Percentiles rank a stretch among this genome's conserved stretches.
Conservation (phyloP, 2,329 filamentous ascomycete species). For the Aurifilum marmelostoma region DNA sequence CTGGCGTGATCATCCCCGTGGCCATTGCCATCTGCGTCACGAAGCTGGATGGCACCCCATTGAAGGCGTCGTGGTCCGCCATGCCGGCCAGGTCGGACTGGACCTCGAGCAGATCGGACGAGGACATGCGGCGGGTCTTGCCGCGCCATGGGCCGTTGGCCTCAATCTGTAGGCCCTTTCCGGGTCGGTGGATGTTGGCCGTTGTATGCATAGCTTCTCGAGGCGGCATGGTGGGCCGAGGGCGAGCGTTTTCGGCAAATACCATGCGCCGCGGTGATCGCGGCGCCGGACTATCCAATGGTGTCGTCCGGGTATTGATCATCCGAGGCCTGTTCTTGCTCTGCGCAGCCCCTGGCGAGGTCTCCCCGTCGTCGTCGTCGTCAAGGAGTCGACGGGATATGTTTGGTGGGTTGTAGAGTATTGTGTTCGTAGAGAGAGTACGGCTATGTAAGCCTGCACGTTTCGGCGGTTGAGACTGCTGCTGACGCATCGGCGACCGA, state of each 20-base stretch:
- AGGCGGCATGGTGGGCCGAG: slow-evolving; percentile 60
- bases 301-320: slow-evolving; percentile 44
- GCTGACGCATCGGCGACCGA: slow-evolving; percentile 30
- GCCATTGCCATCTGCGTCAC: slow-evolving; percentile 80
- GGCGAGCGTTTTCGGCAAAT: slow-evolving; percentile 51
- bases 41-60: slow-evolving; percentile 73
- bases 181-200: slow-evolving; percentile 52
- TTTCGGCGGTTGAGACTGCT: slow-evolving; percentile 35
- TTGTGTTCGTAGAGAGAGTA: slow-evolving; percentile 80
- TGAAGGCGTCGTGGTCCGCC: slow-evolving; percentile 63
- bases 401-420: slow-evolving; percentile 72
- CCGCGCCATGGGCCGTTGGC: slow-evolving; percentile 44
- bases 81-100: slow-evolving; percentile 67
- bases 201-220: slow-evolving; percentile 58
- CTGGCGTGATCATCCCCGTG: slow-evolving; percentile 58
- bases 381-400: slow-evolving; percentile 18
- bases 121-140: slow-evolving; percentile 54
- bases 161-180: slow-evolving; percentile 54
- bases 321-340: slow-evolving; percentile 40
- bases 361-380: slow-evolving; percentile 43
- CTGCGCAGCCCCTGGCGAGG: slow-evolving; percentile 42
- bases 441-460: slow-evolving; percentile 63
- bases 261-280: slow-evolving; percentile 52
- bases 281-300: slow-evolving; percentile 43
- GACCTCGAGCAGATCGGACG: slow-evolving; percentile 66